Base-by-base conservation (phyloP, 83 land plant species). In the Picea abies region DNA sequence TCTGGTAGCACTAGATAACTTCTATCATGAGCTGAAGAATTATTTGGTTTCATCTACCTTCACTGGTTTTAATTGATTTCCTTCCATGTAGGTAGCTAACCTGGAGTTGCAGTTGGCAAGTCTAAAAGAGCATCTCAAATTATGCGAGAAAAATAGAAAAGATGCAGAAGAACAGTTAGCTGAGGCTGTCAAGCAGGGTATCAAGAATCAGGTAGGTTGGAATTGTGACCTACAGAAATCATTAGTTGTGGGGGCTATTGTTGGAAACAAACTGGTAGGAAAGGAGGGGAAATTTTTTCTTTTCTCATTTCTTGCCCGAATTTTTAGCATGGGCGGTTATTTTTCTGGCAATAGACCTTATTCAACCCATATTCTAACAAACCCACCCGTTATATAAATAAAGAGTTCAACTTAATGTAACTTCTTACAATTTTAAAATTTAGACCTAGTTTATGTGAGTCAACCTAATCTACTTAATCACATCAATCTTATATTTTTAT, bases 61-160 rank as follows among this genome's bases (percentile, higher is more conserved):
- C 52, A 47, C 8, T 47, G 3, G 82, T 32, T 62, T 29, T 80
- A 67, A 62, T 0, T 17, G 32, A 35, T 35, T 32, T 35, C 47
- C 58, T 67, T 41, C 23, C 29, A 5, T 80, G 80, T 80, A 85
- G 87, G 86, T 85, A 44, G 87, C 86, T 32, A 80, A 80, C 22
- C 84, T 85, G 87, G 87, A 85, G 49, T 23, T 61, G 26, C 80
- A 85, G 67, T 84, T 85, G 86, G 69, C 41, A 63, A 83, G 56
- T 71, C 83, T 85, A 71, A 85, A 83, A 79, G 80, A 83, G 61
- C 63, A 78, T 83, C 41, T 85, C 26, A 77, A 78, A 83, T 72
- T 61, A 41, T 75, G 87, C 39, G 87, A 85, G 37, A 39, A 69
- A 8, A 77, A 83, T 66, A 32, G 73, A 79, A 65, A 85, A 78